Evolutionary conservation across 768 basidiomycete genomes (phyloP), one percentile per base, ranked within the genome.

Genomic region (Hygrocybe coccinea): DNA sequence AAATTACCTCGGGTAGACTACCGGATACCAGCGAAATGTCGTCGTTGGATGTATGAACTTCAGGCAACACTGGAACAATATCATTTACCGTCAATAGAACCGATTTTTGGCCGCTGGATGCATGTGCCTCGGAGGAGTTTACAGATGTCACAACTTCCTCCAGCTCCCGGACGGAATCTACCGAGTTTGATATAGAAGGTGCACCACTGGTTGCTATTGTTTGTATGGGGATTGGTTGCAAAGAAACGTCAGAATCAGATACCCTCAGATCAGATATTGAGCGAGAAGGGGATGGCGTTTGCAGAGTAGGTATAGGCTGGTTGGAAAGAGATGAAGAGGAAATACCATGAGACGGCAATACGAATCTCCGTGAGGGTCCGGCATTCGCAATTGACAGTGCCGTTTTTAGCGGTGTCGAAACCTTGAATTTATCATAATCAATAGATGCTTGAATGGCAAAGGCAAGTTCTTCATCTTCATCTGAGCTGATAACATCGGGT

Each of bases 301-400:
- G 25, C 11, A 29, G 17, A 7, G 34, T 47, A 6, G 33, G 50
- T 12, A 39, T 29, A 11, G 17, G 8, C 4, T 50, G 10, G 10
- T 10, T 47, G 43, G 34, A 21, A 25, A 11, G 22, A 36, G 49
- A 46, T 21, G 29, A 52, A 19, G 52, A 52, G 6, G 51, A 36
- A 38, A 35, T 8, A 45, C 19, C 54, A 55, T 14, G 60, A 55
- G 7, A 59, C 59, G 1, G 59, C 12, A n/a, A 17, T n/a, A 39
- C 11, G 12, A 12, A 6, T 17, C 35, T 43, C 9, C 66, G 68
- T 22, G 69, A 67, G 12, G 75, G 74, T 5, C 76, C 76, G 7
- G 85, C 77, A 51, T 84, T 84, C 15, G 81, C 88, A 41, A 89
- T 82, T 9, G 86, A 78, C 25, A 89, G 67, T 1, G 79, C 83